Evolutionary conservation across 805 yeast species (phyloP).

Genomic region (Kuraishia capsulata): DNA sequence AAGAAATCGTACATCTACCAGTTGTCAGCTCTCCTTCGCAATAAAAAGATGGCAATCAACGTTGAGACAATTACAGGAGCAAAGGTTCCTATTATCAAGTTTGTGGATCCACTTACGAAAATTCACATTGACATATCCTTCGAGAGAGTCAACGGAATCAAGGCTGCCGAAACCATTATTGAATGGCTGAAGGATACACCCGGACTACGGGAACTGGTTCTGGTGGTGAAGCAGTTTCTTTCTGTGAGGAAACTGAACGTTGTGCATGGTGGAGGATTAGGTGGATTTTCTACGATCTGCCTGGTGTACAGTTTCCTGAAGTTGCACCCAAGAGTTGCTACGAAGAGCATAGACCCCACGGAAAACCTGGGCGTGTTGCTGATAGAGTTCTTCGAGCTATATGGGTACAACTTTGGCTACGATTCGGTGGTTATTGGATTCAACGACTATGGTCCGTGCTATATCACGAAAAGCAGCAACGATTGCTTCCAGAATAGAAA

Average conservation of each 20-base stretch:
- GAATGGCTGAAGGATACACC: conserved; percentile 68
- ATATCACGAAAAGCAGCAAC: conserved; percentile 43
- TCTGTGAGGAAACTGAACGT: conserved; percentile 70
- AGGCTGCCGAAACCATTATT: conserved; percentile 71
- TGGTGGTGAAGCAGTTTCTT: conserved; percentile 79
- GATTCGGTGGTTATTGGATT: conserved; percentile 68
- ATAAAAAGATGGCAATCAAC: conserved; percentile 50
- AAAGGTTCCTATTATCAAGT: conserved; percentile 89
- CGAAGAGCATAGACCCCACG: conserved; percentile 55
- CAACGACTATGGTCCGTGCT: conserved; percentile 44
- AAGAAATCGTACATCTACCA: conserved; percentile 60
- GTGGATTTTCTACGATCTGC: conserved; percentile 91
- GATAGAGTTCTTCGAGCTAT: conserved; percentile 86
- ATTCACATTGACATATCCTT: conserved; percentile 87
- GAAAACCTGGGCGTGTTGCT: conserved; percentile 79
- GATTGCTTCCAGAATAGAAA: conserved; percentile 32
- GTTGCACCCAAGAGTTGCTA: conserved; percentile 68
- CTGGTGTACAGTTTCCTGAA: conserved; percentile 69
- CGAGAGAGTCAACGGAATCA: conserved; percentile 74
- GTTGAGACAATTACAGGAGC: conserved; percentile 86
- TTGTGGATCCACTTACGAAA: conserved; percentile 60
- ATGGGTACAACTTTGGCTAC: conserved; percentile 84
- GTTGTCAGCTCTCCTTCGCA: conserved; percentile 60
- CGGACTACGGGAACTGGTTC: conserved; percentile 73
- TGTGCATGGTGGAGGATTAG: conserved; percentile 89